Evolutionary conservation across 768 basidiomycete species (phyloP).

Genomic region (Phlegmacium glaucopus): DNA sequence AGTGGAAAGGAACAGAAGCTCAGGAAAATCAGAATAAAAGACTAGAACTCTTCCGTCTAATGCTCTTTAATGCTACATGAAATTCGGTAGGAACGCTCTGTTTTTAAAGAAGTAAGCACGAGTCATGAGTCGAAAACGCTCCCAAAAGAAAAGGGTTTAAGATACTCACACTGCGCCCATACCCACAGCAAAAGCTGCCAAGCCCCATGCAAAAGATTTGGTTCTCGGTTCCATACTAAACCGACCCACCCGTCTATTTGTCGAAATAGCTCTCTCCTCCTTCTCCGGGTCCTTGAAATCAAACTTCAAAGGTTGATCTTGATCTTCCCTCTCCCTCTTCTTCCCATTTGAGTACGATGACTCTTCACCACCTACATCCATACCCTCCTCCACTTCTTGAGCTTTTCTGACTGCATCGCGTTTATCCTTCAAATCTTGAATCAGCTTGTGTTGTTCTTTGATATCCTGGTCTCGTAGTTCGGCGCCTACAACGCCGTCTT

Average conservation of each 20-base stretch:
- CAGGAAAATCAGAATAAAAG: background rate
- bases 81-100: conserved; percentile 59
- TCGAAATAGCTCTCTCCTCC: conserved; percentile 46
- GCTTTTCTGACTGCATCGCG: conserved; percentile 36
- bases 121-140: background rate
- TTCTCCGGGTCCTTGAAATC: conserved; percentile 68
- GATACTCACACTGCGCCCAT: conserved; percentile 72
- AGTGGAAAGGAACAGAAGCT: too few species aligned
- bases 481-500: conserved; percentile 50
- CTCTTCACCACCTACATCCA: conserved; percentile 40
- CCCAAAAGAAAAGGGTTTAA: background rate
- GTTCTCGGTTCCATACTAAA: conserved; percentile 61
- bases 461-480: conserved; percentile 70
- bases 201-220: conserved; percentile 80
- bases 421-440: conserved; percentile 67
- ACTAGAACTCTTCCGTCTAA: background rate
- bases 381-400: conserved; percentile 19
- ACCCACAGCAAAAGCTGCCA: conserved; percentile 80
- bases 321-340: conserved; percentile 56
- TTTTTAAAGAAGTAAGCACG: background rate
- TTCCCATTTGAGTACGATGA: conserved; percentile 20
- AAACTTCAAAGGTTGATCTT: conserved; percentile 48
- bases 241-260: conserved; percentile 61
- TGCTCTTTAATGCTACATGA: conserved; percentile 40
- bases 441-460: conserved; percentile 73